A percentile compares a stretch with the other conserved stretches of the same genome.
Evolutionary conservation across 805 yeast genomes (phyloP).

Genomic region (Saccharomycopsis oosterbeekiorum): DNA sequence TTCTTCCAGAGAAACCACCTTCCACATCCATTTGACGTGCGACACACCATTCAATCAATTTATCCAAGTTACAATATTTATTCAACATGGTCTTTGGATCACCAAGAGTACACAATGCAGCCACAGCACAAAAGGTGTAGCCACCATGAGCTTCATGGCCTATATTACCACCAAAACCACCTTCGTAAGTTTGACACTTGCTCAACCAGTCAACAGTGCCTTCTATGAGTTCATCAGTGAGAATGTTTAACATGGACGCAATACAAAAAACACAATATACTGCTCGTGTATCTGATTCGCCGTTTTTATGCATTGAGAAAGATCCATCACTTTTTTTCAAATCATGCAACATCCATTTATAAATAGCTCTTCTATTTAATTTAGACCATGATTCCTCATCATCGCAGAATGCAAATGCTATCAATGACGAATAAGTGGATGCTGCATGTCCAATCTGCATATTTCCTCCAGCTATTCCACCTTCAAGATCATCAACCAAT

Average conservation of each 20-base stretch:
- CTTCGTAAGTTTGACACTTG: slow-evolving; percentile 83
- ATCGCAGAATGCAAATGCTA: slow-evolving; percentile 47
- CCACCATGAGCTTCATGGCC: slow-evolving; percentile 95
- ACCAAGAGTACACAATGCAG: slow-evolving; percentile 42
- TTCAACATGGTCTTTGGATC: slow-evolving; percentile 27
- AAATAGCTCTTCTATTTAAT: slow-evolving; percentile 33
- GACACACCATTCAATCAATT: slow-evolving; percentile 55
- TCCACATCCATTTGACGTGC: slow-evolving; percentile 63
- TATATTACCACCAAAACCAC: slow-evolving; percentile 86
- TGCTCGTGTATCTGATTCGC: slow-evolving; percentile 82
- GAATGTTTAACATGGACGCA: slow-evolving; percentile 53
- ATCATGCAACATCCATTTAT: slow-evolving; percentile 49
- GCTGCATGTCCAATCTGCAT: slow-evolving; percentile 82
- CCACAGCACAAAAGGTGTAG: slow-evolving; percentile 84
- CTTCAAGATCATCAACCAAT: slow-evolving; percentile 28
- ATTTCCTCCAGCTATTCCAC: slow-evolving; percentile 82
- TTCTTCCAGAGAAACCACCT: slow-evolving; percentile 83
- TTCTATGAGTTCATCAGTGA: slow-evolving; percentile 47
- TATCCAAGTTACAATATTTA: slow-evolving; percentile 36
- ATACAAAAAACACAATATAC: slow-evolving; percentile 77
- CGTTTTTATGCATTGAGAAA: slow-evolving; percentile 62
- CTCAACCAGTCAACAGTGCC: slow-evolving; percentile 52
- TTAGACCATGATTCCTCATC: slow-evolving; percentile 24
- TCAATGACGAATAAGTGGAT: slow-evolving; percentile 67
- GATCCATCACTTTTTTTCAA: slow-evolving; percentile 67